Evolutionary conservation across 1,284 basidiomycete species (phyloP).

Genomic region (Tausonia pullulans): DNA sequence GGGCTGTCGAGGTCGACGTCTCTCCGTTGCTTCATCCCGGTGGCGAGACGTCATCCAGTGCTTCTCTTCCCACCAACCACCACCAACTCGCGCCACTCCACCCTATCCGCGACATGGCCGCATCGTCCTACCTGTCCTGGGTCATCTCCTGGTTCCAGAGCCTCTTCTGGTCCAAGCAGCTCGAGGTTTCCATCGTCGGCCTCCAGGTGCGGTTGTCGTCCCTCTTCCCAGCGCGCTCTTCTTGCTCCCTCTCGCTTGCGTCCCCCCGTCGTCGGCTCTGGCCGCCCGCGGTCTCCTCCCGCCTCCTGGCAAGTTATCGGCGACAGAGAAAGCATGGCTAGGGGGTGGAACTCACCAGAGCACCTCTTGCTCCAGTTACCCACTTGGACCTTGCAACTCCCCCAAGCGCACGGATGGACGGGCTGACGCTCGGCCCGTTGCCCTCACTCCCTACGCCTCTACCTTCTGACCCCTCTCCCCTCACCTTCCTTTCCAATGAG

Average conservation of each 20-base stretch:
- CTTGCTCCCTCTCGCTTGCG: neutral
- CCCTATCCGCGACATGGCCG: neutral
- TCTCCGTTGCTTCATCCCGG: no score
- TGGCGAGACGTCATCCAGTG: no score
- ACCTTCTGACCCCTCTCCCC: constrained; percentile 21
- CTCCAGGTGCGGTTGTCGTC: constrained; percentile 51
- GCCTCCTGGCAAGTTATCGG: no score
- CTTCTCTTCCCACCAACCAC: no score
- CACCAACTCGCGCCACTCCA: neutral
- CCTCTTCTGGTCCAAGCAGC: constrained; percentile 73
- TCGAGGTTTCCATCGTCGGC: constrained; percentile 88
- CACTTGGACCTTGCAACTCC: no score
- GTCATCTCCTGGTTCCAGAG: constrained; percentile 48
- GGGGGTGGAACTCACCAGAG: no score
- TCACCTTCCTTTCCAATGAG: no score
- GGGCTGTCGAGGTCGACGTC: no score
- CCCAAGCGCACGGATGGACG: no score
- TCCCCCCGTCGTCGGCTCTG: neutral
- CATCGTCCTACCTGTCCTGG: constrained; percentile 41
- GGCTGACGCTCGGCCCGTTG: constrained; percentile 21
- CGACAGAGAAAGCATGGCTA: neutral
- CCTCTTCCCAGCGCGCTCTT: constrained; percentile 12
- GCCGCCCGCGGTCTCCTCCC: no score
- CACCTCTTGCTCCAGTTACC: no score
- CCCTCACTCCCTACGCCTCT: constrained; percentile 2